Evolutionary conservation across 257 asterid species (phyloP).

Genomic region (Galeopsis tetrahit): DNA sequence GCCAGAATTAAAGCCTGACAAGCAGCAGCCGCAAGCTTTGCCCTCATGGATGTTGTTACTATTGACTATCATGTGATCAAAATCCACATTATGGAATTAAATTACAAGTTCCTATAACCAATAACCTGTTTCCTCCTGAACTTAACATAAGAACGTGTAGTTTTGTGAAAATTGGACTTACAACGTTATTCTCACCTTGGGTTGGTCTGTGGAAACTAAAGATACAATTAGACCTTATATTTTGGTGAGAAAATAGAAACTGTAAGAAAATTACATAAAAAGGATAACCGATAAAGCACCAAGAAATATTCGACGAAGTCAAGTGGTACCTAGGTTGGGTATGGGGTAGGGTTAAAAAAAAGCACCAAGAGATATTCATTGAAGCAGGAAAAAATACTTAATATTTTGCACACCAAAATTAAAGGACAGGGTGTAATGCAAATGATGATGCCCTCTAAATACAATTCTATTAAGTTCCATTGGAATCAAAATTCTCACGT

Average conservation of each 20-base stretch:
- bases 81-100: neutral
- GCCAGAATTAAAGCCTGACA: neutral
- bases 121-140: neutral
- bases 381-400: neutral
- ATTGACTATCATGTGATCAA: neutral
- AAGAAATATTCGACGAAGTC: no score
- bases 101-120: constrained; percentile 13
- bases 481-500: neutral
- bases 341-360: neutral
- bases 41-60: neutral
- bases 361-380: neutral
- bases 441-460: neutral
- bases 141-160: neutral
- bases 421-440: neutral
- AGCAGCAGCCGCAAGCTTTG: neutral
- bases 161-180: neutral
- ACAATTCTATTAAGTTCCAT: neutral
- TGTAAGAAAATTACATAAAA: neutral
- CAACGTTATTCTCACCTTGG: neutral
- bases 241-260: neutral
- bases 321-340: no score
- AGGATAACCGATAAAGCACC: neutral
- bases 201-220: neutral
- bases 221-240: neutral
- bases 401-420: neutral